Evolutionary conservation across 2,329 filamentous ascomycete species (phyloP).

Genomic region (Botryotinia calthae): DNA sequence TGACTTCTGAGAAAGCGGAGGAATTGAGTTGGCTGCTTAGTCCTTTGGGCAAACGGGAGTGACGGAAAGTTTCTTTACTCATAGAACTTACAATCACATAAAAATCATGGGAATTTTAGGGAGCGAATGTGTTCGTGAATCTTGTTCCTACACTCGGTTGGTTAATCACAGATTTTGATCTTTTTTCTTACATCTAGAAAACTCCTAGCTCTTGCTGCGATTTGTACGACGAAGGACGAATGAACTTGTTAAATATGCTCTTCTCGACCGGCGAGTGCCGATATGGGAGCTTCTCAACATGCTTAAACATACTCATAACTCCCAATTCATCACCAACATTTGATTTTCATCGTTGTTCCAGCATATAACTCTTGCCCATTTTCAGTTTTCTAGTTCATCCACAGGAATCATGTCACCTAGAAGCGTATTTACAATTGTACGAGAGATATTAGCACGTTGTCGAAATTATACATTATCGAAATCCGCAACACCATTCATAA

Average conservation of each 20-base stretch:
- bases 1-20: conserved; percentile 49
- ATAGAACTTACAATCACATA: background rate
- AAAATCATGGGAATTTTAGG: background rate
- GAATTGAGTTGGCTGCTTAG: conserved; percentile 50
- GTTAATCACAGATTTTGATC: background rate
- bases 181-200: background rate
- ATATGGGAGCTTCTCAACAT: background rate
- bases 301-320: background rate
- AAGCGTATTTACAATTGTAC: background rate
- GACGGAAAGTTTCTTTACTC: background rate
- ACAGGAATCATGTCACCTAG: background rate
- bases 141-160: background rate
- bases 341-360: background rate
- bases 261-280: background rate
- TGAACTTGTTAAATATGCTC: background rate
- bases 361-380: background rate
- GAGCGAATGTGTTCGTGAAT: background rate
- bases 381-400: background rate
- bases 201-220: background rate
- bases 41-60: conserved; percentile 30
- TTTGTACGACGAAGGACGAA: background rate
- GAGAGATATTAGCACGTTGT: background rate
- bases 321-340: background rate
- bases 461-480: background rate
- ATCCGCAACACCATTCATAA: background rate